Evolutionary conservation across 1,139 yeast species (phyloP).

Genomic region (Scheffersomyces lignicola): DNA sequence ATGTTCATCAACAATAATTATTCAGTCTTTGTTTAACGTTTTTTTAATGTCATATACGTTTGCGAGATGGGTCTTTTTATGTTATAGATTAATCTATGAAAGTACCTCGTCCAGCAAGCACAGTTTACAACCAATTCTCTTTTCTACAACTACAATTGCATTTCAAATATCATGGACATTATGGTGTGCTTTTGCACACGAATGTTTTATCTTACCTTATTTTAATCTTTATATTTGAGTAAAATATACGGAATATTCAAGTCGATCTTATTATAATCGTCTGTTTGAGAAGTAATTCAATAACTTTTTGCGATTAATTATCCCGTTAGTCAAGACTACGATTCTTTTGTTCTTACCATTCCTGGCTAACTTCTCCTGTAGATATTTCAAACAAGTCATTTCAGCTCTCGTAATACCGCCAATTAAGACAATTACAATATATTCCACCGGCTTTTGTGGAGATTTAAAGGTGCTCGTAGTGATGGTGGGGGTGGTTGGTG

Average conservation of each 20-base stretch:
- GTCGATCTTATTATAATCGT: background rate
- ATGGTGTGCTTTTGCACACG: too few relatives aligned
- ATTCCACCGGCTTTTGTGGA: conserved; percentile 21
- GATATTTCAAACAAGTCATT: conserved; percentile 60
- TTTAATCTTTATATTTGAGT: background rate
- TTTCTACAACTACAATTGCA: too few relatives aligned
- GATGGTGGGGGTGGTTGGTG: background rate
- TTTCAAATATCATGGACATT: too few relatives aligned
- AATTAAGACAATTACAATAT: conserved; percentile 52
- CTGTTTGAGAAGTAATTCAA: conserved; percentile 5
- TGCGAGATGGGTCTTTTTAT: too few relatives aligned
- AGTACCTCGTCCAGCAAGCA: too few relatives aligned
- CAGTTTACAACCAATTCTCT: too few relatives aligned
- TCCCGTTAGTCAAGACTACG: conserved; percentile 55
- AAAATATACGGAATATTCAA: background rate
- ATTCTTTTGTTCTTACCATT: conserved; percentile 42
- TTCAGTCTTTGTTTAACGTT: too few relatives aligned
- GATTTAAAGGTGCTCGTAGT: background rate
- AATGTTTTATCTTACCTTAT: conserved; percentile 1
- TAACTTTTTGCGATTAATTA: conserved; percentile 49
- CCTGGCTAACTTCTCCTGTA: conserved; percentile 40
- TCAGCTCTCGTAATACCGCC: conserved; percentile 88
- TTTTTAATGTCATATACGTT: too few relatives aligned
- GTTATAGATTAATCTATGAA: too few relatives aligned
- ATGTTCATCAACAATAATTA: too few relatives aligned